Percentiles rank a stretch among this genome's conserved stretches.
phyloP scores from a whole-genome alignment of 2,329 filamentous ascomycete genomes.

The Capronia coronata region DNA sequence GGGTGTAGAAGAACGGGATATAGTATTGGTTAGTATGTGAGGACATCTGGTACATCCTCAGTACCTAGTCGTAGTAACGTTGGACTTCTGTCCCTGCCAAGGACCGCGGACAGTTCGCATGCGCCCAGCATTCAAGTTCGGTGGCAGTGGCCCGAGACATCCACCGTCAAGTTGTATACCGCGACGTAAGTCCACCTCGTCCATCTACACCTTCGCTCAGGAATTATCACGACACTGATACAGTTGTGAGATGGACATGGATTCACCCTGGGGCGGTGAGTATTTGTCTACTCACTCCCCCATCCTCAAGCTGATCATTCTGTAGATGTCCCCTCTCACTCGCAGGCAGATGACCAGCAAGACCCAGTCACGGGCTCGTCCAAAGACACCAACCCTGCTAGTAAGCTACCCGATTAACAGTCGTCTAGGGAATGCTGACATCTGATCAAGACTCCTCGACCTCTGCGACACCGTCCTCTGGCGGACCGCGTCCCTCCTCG shows the following conservation, averaged over 20 bases:
- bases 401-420: constrained; percentile 6
- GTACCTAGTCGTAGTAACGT: too few relatives aligned
- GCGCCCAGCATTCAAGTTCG: too few relatives aligned
- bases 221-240: neutral
- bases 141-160: neutral
- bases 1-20: too few relatives aligned
- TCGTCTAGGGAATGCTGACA: constrained; percentile 12
- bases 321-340: constrained; percentile 44
- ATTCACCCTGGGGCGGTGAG: constrained; percentile 48
- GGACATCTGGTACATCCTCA: too few relatives aligned
- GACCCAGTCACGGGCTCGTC: constrained; percentile 29
- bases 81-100: too few relatives aligned
- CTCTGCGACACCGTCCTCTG: constrained; percentile 33
- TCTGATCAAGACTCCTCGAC: constrained; percentile 22
- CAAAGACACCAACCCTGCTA: constrained; percentile 28
- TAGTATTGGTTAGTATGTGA: too few relatives aligned
- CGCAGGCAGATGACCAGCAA: constrained; percentile 28
- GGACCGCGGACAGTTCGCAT: too few relatives aligned
- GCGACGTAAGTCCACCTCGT: neutral
- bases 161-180: neutral
- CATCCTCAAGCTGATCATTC: constrained; percentile 24
- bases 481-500: constrained; percentile 43
- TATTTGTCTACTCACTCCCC: constrained; percentile 28
- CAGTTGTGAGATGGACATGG: constrained; percentile 27
- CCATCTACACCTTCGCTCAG: neutral